Evolutionary conservation across 2,329 filamentous ascomycete genomes (phyloP), one percentile per base, ranked within the genome.

Genomic region (Penicillium sp.): DNA sequence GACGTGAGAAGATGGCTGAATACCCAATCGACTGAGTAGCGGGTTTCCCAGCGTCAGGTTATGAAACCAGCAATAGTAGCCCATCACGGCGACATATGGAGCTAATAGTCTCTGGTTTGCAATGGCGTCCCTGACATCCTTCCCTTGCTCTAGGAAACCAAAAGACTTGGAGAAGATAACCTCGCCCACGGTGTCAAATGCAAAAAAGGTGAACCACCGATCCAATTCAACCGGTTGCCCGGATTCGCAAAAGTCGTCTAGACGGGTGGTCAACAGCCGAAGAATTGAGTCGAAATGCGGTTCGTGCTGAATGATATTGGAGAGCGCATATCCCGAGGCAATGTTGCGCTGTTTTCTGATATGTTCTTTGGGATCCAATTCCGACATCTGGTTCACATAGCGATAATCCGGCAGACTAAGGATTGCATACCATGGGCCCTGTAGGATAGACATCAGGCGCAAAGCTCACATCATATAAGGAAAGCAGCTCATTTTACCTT

Each of bases 371-470:
- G 68, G 69, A 49, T 74, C 65, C 13, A 69, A 55, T 42, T 69
- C 68, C 2, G 70, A 70, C 71, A 77, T 73, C 20, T 69, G 68
- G 24, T 69, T 74, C 31, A 69, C 63, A 53, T 71, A 76, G 11
- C 68, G 68, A 33, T 70, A 67, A 60, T 77, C 72, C 11, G 75
- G 74, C 25, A 75, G 51, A 25, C 66, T 64, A 22, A 74, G 58
- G 22, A 71, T 61, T 5, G 65, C 61, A 58, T 74, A 73, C 66
- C 65, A 72, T 11, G 62, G 48, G 22, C 61, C 73, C 63, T 77
- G 68, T 10, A 57, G 53, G 2, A 73, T 50, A 5, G 65, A 22
- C 22, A 6, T 31, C n/a, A 13, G n/a, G 31, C 31, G 25, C 25
- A 6, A 27, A 27, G 25, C n/a, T 35, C 9, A 14, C 5, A 13